These are phyloP conservation scores for Cucurbita pepo DNA, from an alignment of 306 rosid genomes.

Conservation along the genomic window DNA sequence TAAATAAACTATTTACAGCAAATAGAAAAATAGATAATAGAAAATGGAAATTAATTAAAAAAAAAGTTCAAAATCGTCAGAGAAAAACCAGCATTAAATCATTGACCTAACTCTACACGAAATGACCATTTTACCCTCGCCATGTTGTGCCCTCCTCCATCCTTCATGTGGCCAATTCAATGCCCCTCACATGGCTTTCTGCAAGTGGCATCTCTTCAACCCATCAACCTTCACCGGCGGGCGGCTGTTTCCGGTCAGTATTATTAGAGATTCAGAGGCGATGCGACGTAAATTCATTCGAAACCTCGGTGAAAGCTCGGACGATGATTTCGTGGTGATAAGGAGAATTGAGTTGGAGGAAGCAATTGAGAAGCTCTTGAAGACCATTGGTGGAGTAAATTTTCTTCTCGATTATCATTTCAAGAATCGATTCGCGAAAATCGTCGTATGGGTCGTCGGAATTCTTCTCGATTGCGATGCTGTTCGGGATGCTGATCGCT, in stretches of 20 bases:
- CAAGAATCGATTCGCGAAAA: constrained; percentile 69
- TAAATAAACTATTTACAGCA: not conserved
- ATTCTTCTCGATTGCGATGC: constrained; percentile 74
- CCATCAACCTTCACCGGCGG: not conserved
- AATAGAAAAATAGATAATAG: not conserved
- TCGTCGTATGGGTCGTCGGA: constrained; percentile 77
- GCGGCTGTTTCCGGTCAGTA: not conserved
- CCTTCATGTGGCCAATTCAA: not conserved
- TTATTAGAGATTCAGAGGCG: not conserved
- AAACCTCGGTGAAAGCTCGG: constrained; percentile 71
- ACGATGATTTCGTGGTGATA: constrained; percentile 57
- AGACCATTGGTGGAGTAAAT: constrained; percentile 57
- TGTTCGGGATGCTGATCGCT: constrained; percentile 7
- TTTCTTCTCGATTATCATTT: constrained; percentile 75
- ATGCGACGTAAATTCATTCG: constrained; percentile 53
- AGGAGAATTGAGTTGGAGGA: constrained; percentile 70
- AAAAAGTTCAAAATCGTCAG: not conserved
- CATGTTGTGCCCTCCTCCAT: not conserved
- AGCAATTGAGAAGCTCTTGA: constrained; percentile 62
- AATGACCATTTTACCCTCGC: not conserved
- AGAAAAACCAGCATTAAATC: not conserved
- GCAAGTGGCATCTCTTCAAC: not conserved
- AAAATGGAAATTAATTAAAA: too few relatives aligned
- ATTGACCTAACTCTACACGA: not conserved
- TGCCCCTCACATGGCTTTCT: not conserved